Base-by-base conservation (phyloP, 352 stramenopile species). In the Pythium rishiriense region DNA sequence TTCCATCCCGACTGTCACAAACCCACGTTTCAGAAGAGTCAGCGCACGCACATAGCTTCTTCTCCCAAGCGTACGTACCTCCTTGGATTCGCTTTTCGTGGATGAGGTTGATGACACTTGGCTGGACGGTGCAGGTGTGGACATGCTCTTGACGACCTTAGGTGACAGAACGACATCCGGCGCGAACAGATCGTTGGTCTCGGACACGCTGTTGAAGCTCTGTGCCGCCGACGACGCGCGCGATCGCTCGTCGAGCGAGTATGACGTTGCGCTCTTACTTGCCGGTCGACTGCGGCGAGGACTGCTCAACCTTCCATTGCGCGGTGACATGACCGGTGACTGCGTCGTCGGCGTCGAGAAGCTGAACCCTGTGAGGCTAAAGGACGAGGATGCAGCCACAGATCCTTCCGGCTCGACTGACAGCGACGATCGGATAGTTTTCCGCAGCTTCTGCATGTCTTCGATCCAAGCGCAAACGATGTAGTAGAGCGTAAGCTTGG, bases 381-480 rank as follows among this genome's bases (percentile, higher is more conserved):
- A 72, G 24, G 68, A 53, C 19, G 37, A 43, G 11, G 68, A 70
- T 3, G 62, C 47, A 25, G 62, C 35, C 6, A 62, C 31, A 14
- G 58, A 59, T 70, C 64, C 21, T 12, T 59, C 46, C 25, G 66
- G 58, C 11, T 72, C 51, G 43, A 75, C 35, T 73, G 69, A 7
- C 71, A 93, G 45, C 52, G 82, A 76, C 21, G 77, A 75, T 39
- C 86, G 86, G 51, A 92, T 91, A 22, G 85, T 47, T 22, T 87
- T 85, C 25, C 81, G 81, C 49, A 94, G 78, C 35, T 89, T 83
- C 17, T 90, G 68, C 66, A 91, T 86, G 53, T 74, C 84, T 15
- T 81, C 77, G 21, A 93, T 87, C 85, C 85, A 93, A 24, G 76
- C 74, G 54, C 85, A 93, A n/a, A 75, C 71, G 37, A 86, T 60